Conservation (phyloP, 2,329 filamentous ascomycete genomes). For the Ceratocystis harringtonii region DNA sequence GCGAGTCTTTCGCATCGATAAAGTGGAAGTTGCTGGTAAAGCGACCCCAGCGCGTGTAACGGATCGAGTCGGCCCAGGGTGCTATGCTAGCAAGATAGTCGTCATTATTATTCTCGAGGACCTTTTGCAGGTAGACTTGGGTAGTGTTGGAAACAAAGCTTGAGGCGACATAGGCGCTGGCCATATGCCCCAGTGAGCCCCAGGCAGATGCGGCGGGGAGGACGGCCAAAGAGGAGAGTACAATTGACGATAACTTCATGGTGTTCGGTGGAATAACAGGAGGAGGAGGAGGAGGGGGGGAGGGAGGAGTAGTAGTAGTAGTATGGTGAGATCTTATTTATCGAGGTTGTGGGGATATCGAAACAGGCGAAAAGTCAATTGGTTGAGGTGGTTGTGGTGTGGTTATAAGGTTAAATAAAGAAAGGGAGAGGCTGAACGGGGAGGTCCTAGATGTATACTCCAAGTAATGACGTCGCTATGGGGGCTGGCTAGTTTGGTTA, state of each 20-base stretch:
- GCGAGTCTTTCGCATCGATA: slow-evolving; percentile 52
- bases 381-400: not conserved
- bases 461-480: not conserved
- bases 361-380: not conserved
- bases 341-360: too few relatives aligned
- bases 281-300: too few relatives aligned
- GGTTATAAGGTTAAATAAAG: not conserved
- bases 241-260: slow-evolving; percentile 26
- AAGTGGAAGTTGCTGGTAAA: slow-evolving; percentile 52
- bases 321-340: too few relatives aligned
- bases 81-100: slow-evolving; percentile 49
- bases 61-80: slow-evolving; percentile 51
- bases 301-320: too few relatives aligned
- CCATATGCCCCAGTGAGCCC: slow-evolving; percentile 47
- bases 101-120: slow-evolving; percentile 38
- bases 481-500: not conserved
- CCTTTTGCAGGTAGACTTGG: slow-evolving; percentile 38
- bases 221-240: slow-evolving; percentile 23
- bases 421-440: not conserved
- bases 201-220: slow-evolving; percentile 27
- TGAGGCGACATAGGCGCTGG: slow-evolving; percentile 47
- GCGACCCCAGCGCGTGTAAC: slow-evolving; percentile 47
- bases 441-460: not conserved
- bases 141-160: slow-evolving; percentile 44
- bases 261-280: not conserved